Base-by-base conservation (phyloP, 2,329 filamentous ascomycete genomes). In the Aspergillus cejpii region DNA sequence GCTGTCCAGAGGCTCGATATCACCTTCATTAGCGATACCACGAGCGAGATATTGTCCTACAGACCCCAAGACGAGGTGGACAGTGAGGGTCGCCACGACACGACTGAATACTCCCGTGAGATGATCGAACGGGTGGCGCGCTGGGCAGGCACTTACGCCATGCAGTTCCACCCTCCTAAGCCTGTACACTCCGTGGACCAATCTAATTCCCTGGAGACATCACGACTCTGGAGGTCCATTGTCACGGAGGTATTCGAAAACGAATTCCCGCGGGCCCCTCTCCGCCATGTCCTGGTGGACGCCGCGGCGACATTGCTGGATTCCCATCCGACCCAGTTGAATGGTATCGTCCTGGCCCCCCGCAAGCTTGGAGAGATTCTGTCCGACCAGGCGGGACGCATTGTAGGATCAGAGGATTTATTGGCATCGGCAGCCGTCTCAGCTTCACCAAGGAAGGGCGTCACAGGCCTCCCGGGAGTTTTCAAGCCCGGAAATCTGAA, bases 291-390 rank as follows among this genome's bases (percentile, higher is more conserved):
- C 67, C 76, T 94, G 39, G 91, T 92, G 61, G 87, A 94, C 69
- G 84, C 79, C 46, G 87, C 87, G 15, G 86, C 87, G 55, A 91
- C 92, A 86, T 71, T 92, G 55, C 84, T 94, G 80, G 79, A 92
- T 63, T 91, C 89, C 80, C 89, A 86, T 69, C 87, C 87, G 10
- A 74, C 79, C 12, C 77, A 76, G 2, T 74, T 94, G 41, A 92
- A 92, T 63, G 87, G 87, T 39, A 77, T 94, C 29, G 79, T 94
- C 37, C 79, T 94, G 50, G 89, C 86, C 10, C 86, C 81, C 73
- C 94, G 92, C 68, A 66, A 92, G 54, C 90, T 90, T 62, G 88
- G 87, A 43, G 87, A 94, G 64, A 92, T 94, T 60, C 84, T 94
- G 61, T 85, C 79, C 60, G 87, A 94, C 63, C 86, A 92, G 75